These are phyloP conservation scores for Furcasterigmium furcatum DNA, from an alignment of 2,329 filamentous ascomycete genomes.

Conservation along the genomic window DNA sequence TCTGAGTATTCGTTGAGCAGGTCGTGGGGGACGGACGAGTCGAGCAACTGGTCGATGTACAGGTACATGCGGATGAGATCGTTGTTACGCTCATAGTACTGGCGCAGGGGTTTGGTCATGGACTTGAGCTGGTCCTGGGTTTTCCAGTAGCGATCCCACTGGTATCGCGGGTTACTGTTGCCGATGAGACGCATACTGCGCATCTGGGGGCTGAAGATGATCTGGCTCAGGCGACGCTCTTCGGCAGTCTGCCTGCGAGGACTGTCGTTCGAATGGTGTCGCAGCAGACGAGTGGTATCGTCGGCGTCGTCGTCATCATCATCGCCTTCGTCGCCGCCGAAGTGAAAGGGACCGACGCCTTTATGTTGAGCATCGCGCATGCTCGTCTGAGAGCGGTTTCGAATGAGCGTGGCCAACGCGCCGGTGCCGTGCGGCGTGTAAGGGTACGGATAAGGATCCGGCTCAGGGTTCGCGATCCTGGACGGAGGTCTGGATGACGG, in stretches of 20 bases:
- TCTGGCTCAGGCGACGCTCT: slow-evolving; percentile 55
- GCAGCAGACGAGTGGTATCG: not conserved
- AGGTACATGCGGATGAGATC: slow-evolving; percentile 86
- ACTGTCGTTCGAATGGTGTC: not conserved
- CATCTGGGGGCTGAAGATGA: slow-evolving; percentile 68
- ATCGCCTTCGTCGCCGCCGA: not conserved
- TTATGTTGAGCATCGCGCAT: not conserved
- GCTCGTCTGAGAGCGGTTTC: slow-evolving; percentile 41
- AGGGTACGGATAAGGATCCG: slow-evolving; percentile 54
- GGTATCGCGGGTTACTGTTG: slow-evolving; percentile 80
- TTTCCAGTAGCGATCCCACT: slow-evolving; percentile 86
- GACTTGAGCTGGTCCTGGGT: slow-evolving; percentile 67
- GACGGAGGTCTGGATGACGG: not conserved
- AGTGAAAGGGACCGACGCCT: not conserved
- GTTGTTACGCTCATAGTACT: slow-evolving; percentile 90
- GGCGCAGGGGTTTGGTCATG: slow-evolving; percentile 72
- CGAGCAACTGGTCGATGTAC: slow-evolving; percentile 87
- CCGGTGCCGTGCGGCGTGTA: slow-evolving; percentile 38
- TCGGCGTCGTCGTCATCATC: slow-evolving; percentile 2
- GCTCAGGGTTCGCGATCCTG: slow-evolving; percentile 22
- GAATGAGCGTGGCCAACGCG: slow-evolving; percentile 29
- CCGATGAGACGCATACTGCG: slow-evolving; percentile 85
- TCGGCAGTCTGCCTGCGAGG: slow-evolving; percentile 43
- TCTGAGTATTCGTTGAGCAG: slow-evolving; percentile 83
- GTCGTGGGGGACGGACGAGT: slow-evolving; percentile 89